Evolutionary conservation across 1,139 yeast genomes (phyloP).

Genomic region (Saccharomycopsis hybrid): DNA sequence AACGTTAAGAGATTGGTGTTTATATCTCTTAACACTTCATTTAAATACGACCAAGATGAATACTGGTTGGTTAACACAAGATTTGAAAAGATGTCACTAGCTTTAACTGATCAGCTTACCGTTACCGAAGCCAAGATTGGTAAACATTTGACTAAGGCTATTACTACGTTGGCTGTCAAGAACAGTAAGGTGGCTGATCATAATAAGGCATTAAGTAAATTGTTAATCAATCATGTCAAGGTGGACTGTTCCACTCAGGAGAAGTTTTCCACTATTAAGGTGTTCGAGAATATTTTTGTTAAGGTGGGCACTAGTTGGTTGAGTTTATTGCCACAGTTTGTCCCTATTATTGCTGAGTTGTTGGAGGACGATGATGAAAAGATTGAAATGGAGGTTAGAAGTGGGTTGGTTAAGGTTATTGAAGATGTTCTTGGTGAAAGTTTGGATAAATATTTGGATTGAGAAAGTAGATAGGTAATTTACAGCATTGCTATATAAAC

Average conservation of each 20-base stretch:
- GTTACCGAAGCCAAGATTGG: slow-evolving; percentile 67
- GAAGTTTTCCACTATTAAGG: slow-evolving; percentile 79
- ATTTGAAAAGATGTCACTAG: slow-evolving; percentile 61
- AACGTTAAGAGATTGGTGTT: slow-evolving; percentile 67
- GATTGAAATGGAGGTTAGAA: slow-evolving; percentile 86
- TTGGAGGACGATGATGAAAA: slow-evolving; percentile 93
- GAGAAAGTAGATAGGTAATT: no score
- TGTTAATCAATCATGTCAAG: slow-evolving; percentile 50
- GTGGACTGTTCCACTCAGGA: slow-evolving; percentile 43
- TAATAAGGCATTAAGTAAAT: slow-evolving; percentile 57
- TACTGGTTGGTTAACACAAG: slow-evolving; percentile 89
- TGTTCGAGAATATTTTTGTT: slow-evolving; percentile 75
- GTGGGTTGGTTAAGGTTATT: slow-evolving; percentile 85
- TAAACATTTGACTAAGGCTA: slow-evolving; percentile 71
- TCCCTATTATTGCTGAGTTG: slow-evolving; percentile 91
- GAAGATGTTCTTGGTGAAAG: slow-evolving; percentile 95
- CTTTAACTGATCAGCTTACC: slow-evolving; percentile 59
- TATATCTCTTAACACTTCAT: slow-evolving; percentile 67
- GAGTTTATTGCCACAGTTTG: slow-evolving; percentile 81
- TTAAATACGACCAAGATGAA: slow-evolving; percentile 86
- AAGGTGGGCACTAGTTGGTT: slow-evolving; percentile 96
- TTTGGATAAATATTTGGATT: slow-evolving; percentile 79
- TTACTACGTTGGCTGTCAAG: slow-evolving; percentile 64
- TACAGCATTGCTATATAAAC: no score
- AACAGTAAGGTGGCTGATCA: slow-evolving; percentile 80